phyloP scores from a whole-genome alignment of 192 early-diverging fungal genomes.

The Backusella psychrophila region DNA sequence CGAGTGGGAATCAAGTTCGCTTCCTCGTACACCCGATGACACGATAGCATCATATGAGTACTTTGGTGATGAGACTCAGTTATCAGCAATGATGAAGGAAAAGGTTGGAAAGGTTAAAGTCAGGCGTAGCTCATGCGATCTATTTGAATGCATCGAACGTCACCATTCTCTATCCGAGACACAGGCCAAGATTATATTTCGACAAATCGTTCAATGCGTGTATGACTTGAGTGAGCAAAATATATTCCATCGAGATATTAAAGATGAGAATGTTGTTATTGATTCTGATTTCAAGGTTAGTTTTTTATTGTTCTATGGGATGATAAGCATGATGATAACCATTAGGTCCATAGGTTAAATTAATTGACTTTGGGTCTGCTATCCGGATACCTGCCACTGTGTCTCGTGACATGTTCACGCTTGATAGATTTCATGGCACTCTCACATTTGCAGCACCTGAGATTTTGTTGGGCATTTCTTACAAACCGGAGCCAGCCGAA shows the following conservation, averaged over 20 bases:
- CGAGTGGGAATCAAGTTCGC: background rate
- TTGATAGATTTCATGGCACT: constrained; percentile 48
- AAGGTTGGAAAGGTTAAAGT: constrained; percentile 3
- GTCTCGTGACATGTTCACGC: constrained; percentile 25
- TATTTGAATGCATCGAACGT: constrained; percentile 79
- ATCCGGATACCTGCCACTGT: constrained; percentile 24
- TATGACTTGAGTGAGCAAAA: constrained; percentile 54
- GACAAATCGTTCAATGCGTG: constrained; percentile 66
- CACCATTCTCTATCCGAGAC: constrained; percentile 59
- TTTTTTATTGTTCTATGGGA: background rate
- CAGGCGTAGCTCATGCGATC: constrained; percentile 59
- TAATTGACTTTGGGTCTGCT: constrained; percentile 70
- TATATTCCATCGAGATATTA: constrained; percentile 80
- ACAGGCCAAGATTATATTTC: constrained; percentile 61
- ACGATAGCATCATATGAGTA: background rate
- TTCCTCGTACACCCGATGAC: background rate
- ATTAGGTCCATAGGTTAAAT: constrained; percentile 30
- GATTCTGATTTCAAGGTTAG: constrained; percentile 30
- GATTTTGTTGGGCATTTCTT: constrained; percentile 55
- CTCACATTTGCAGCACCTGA: constrained; percentile 63
- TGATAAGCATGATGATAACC: background rate
- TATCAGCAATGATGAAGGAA: background rate
- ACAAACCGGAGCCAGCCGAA: constrained; percentile 61
- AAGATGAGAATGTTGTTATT: constrained; percentile 67
- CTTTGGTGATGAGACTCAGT: background rate